A percentile compares a stretch with the other conserved stretches of the same genome.
These are phyloP conservation scores for Eutrema salsugineum DNA, from an alignment of 441 rosid genomes.

Conservation along the genomic window DNA sequence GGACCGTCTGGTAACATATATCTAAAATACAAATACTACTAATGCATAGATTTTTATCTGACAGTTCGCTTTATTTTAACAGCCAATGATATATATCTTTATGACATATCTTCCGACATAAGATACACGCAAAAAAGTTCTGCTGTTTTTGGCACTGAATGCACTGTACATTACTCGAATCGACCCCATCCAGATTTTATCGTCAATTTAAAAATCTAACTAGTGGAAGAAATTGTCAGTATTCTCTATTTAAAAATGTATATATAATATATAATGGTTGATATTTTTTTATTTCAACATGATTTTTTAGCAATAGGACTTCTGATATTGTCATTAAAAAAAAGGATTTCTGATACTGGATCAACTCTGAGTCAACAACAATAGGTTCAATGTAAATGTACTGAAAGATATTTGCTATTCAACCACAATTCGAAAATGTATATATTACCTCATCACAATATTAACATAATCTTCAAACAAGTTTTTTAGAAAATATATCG, in stretches of 20 bases:
- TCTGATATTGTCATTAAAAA: no score
- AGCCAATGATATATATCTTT: slow-evolving; percentile 6
- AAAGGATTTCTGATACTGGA: no score
- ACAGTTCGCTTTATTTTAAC: neutral
- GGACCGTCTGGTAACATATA: neutral
- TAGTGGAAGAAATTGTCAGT: neutral
- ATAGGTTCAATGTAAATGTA: no score
- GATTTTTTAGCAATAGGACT: no score
- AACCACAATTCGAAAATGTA: neutral
- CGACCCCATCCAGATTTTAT: slow-evolving; percentile 9
- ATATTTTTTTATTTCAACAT: no score
- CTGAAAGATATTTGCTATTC: neutral
- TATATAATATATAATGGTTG: no score
- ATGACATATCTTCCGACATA: slow-evolving; percentile 24
- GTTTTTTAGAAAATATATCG: neutral
- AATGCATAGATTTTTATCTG: neutral
- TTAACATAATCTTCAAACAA: neutral
- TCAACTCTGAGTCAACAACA: no score
- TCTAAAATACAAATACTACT: neutral
- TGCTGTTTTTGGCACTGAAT: slow-evolving; percentile 22
- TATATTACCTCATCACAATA: neutral
- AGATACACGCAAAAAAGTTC: slow-evolving; percentile 4
- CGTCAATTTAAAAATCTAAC: neutral
- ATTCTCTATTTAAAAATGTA: neutral
- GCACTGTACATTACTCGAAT: slow-evolving; percentile 8